Evolutionary conservation across 163 green algal genomes (phyloP), one percentile per base, ranked within the genome.

Genomic region (Volvox carteri): DNA sequence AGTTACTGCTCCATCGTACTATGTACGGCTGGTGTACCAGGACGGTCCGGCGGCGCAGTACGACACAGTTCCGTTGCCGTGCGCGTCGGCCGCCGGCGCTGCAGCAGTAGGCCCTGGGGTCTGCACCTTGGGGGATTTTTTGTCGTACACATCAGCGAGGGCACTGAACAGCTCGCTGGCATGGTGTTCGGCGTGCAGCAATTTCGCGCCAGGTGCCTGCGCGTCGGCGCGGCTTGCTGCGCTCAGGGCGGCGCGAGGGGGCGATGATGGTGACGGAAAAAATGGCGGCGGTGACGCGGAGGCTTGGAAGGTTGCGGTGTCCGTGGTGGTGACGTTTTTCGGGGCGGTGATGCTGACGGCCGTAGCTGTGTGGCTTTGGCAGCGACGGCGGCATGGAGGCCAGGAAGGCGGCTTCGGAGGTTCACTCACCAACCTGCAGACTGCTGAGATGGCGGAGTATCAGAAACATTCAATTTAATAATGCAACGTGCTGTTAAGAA

Each of bases 21-120:
- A 58, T 1, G 89, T 95, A 4, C 84, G 92, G 35, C 78, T 92
- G 12, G 89, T 95, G 12, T 78, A 78, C 28, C 92, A 95, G 75
- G 92, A 95, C 62, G 92, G 92, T 0, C 91, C 92, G 2, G 44
- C 44, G 12, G 56, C 76, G 9, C 0, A 7, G 6, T 95, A 93
- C 80, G 41, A 21, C 0, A 52, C 84, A 25, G 72, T 95, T 12
- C 84, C 90, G 18, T 80, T 95, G 75, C 91, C 89, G 4, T 94
- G 91, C 46, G 81, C 80, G 25, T 58, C 67, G 0, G 48, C 11
- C 23, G 67, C 58, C 46, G 65, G 65, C 21, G 67, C 79, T 5
- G 60, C 42, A 16, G 60, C 62, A n/a, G 23, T 67, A 3, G 60
- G 54, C n/a, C 28, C 62, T 19, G 79, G 92, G 0, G 67, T 88